phyloP scores from a whole-genome alignment of 2,329 filamentous ascomycete genomes.

The Biscogniauxia sp. region DNA sequence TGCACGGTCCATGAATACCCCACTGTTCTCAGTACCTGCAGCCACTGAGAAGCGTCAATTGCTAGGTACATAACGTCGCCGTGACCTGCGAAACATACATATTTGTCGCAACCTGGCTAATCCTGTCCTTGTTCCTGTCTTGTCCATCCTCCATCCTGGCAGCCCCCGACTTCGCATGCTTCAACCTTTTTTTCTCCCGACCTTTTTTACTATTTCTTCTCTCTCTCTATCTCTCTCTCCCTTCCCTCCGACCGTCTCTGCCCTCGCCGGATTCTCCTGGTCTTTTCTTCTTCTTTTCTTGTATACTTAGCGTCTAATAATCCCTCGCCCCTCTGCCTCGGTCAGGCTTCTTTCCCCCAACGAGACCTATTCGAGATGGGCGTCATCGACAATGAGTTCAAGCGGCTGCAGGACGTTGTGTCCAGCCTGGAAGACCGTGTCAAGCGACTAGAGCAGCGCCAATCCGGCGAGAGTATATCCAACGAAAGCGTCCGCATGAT shows the following conservation, averaged over 20 bases:
- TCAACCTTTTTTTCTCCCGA: conserved; percentile 9
- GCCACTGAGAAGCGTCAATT: conserved; percentile 28
- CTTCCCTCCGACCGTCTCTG: conserved; percentile 1
- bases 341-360: conserved; percentile 25
- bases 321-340: conserved; percentile 19
- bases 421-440: conserved; percentile 82
- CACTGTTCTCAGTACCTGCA: conserved; percentile 10
- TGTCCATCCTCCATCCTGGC: neutral
- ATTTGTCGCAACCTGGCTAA: conserved; percentile 27
- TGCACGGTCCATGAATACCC: neutral
- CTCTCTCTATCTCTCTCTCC: conserved; percentile 21
- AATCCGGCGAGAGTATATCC: conserved; percentile 56
- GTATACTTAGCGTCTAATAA: conserved; percentile 10
- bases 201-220: conserved; percentile 8
- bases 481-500: conserved; percentile 85
- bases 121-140: conserved; percentile 10
- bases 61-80: conserved; percentile 9
- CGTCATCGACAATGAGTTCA: conserved; percentile 80
- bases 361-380: conserved; percentile 63
- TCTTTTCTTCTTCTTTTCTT: conserved; percentile 19
- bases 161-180: conserved; percentile 23
- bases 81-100: conserved; percentile 17
- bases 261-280: conserved; percentile 7
- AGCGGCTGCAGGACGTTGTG: conserved; percentile 81
- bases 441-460: conserved; percentile 75